phyloP scores from a whole-genome alignment of 805 yeast species.

The Candida taoyuanica region DNA sequence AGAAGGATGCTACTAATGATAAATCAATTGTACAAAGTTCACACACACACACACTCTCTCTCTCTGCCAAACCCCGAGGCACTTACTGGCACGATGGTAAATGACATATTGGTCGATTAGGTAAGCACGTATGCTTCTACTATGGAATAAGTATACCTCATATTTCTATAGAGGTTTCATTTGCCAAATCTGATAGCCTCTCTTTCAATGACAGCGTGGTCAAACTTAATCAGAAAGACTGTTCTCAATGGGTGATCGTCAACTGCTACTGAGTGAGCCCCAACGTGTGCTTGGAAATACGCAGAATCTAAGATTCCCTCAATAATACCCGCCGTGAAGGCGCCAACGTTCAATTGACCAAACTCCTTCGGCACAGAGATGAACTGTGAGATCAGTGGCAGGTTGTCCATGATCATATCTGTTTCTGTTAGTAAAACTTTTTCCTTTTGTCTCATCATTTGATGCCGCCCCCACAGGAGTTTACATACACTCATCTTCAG shows the following conservation, averaged over 20 bases:
- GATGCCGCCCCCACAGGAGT: background rate
- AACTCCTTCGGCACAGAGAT: constrained; percentile 77
- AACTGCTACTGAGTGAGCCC: constrained; percentile 74
- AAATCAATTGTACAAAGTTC: background rate
- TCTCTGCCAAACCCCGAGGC: no score
- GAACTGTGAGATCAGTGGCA: constrained; percentile 66
- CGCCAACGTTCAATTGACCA: constrained; percentile 72
- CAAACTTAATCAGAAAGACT: constrained; percentile 71
- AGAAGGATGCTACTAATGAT: no score
- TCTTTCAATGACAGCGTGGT: constrained; percentile 49
- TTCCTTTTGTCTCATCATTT: background rate
- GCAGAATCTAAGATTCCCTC: constrained; percentile 78
- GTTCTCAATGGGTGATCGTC: constrained; percentile 60
- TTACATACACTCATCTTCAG: constrained; percentile 46
- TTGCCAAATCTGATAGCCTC: constrained; percentile 42
- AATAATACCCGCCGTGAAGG: constrained; percentile 79
- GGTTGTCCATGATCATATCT: constrained; percentile 55
- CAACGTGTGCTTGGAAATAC: constrained; percentile 67
- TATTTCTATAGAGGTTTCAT: no score
- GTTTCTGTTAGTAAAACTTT: constrained; percentile 5
- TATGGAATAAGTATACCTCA: no score
- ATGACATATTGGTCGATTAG: background rate
- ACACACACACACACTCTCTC: no score
- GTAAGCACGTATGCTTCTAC: no score
- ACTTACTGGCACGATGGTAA: background rate